phyloP scores from a whole-genome alignment of 2,329 filamentous ascomycete genomes.

The Macrophomina pseudophaseolina region DNA sequence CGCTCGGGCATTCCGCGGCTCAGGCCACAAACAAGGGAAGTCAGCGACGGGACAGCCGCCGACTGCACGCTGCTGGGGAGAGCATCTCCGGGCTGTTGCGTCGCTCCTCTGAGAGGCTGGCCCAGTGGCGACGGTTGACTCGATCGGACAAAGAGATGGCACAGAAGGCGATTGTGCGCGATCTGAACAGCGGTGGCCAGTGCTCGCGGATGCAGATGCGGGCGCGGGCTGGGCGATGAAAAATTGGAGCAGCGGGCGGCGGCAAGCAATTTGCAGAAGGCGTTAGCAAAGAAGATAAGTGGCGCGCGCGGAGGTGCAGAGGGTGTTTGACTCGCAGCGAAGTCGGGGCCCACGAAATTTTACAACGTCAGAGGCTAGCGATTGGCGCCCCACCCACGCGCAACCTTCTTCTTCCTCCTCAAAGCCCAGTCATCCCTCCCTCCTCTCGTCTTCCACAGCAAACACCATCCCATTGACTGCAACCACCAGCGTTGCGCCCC shows the following conservation, averaged over 20 bases:
- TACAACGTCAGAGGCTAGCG: no score
- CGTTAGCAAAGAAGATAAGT: slow-evolving; percentile 6
- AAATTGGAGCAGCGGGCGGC: neutral
- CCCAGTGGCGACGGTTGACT: neutral
- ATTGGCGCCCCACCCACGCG: slow-evolving; percentile 9
- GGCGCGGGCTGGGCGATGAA: neutral
- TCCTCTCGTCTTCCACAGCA: slow-evolving; percentile 1
- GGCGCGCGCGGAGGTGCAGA: neutral
- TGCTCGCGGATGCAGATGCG: neutral
- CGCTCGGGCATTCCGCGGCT: neutral
- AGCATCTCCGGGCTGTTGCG: neutral
- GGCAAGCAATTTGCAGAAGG: slow-evolving; percentile 16
- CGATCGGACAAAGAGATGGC: neutral
- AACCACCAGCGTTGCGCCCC: slow-evolving; percentile 19
- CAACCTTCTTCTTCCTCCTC: neutral
- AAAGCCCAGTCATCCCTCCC: slow-evolving; percentile 1
- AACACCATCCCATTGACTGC: neutral
- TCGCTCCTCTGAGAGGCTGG: neutral
- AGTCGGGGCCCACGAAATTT: neutral
- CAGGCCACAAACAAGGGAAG: neutral
- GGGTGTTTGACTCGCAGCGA: slow-evolving; percentile 8
- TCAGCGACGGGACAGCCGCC: neutral
- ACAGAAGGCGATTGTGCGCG: neutral
- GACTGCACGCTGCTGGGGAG: neutral
- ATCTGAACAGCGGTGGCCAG: neutral